Evolutionary conservation across 169 alveolate genomes (phyloP), one percentile per base, ranked within the genome.

Genomic region (Plasmodium adleri): DNA sequence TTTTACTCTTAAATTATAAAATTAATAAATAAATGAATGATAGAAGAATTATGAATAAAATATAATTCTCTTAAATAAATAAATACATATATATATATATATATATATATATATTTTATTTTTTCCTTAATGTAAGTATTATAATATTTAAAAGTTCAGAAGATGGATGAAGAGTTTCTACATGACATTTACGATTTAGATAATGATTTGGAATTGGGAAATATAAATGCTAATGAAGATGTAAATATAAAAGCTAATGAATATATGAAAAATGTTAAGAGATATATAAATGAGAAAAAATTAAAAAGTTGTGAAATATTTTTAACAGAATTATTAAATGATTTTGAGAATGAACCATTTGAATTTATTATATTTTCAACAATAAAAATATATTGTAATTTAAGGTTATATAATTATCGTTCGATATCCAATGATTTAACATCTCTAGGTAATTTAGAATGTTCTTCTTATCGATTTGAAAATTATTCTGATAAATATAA

Each of bases 311-410:
- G 91, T 26, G 91, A 68, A 68, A 66, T 28, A 17, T 83, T 39
- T 28, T 15, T 83, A 13, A 54, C 56, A 6, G 85, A 45, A 7
- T 47, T 83, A 67, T 12, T 83, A 68, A 59, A 17, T 43, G 59
- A 58, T 56, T 60, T 83, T 32, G 54, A 50, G 50, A 59, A 83
- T 10, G 86, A 83, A n/a, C 91, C 85, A 50, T 83, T 83, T 70
- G 91, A 83, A 83, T 72, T 67, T 62, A 17, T 83, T 4, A 28
- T 72, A 22, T 83, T 83, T 39, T 67, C 58, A 54, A 83, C 91
- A 2, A 66, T 83, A 49, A 83, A 83, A 22, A 83, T 83, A n/a
- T 83, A 83, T 68, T 83, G 91, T 22, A 83, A 68, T 83, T 68
- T 83, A 83, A 49, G 91, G 56, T 17, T 83, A 49, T 59, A 68